Evolutionary conservation across 2,329 filamentous ascomycete species (phyloP).

Genomic region (Ceratocystis albifundus): DNA sequence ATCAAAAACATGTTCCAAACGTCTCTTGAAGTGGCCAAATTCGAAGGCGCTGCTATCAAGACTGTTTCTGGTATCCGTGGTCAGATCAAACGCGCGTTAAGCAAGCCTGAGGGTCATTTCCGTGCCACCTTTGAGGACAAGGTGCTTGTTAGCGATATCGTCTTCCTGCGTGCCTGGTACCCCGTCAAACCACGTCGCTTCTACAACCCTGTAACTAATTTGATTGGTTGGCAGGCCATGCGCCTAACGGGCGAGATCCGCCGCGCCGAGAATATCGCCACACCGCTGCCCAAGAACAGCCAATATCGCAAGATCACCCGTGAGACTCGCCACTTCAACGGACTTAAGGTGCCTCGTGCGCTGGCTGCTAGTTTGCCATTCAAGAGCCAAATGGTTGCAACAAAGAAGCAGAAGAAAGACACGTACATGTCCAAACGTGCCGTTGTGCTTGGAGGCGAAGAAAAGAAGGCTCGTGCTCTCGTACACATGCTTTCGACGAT

Average conservation of each 20-base stretch:
- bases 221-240: slow-evolving; percentile 89
- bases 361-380: slow-evolving; percentile 78
- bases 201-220: slow-evolving; percentile 92
- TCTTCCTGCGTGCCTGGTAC: slow-evolving; percentile 95
- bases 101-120: slow-evolving; percentile 90
- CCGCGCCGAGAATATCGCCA: slow-evolving; percentile 58
- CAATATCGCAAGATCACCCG: slow-evolving; percentile 64
- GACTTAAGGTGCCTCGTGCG: slow-evolving; percentile 62
- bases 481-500: slow-evolving; percentile 89
- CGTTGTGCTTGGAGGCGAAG: slow-evolving; percentile 74
- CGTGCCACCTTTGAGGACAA: slow-evolving; percentile 98
- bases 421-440: slow-evolving; percentile 95
- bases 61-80: slow-evolving; percentile 92
- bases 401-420: slow-evolving; percentile 64
- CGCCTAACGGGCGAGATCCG: slow-evolving; percentile 87
- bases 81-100: slow-evolving; percentile 91
- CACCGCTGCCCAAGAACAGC: slow-evolving; percentile 72
- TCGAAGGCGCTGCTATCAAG: slow-evolving; percentile 89
- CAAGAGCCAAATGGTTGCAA: slow-evolving; percentile 78
- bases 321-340: slow-evolving; percentile 63
- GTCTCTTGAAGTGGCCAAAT: slow-evolving; percentile 90
- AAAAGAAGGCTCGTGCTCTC: slow-evolving; percentile 75
- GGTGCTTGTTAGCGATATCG: slow-evolving; percentile 89
- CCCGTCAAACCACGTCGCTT: slow-evolving; percentile 89
- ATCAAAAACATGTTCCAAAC: slow-evolving; percentile 98